Evolutionary conservation across 345 rosid species (phyloP), one percentile per base, ranked within the genome.

Genomic region (Melaleuca alternifolia): DNA sequence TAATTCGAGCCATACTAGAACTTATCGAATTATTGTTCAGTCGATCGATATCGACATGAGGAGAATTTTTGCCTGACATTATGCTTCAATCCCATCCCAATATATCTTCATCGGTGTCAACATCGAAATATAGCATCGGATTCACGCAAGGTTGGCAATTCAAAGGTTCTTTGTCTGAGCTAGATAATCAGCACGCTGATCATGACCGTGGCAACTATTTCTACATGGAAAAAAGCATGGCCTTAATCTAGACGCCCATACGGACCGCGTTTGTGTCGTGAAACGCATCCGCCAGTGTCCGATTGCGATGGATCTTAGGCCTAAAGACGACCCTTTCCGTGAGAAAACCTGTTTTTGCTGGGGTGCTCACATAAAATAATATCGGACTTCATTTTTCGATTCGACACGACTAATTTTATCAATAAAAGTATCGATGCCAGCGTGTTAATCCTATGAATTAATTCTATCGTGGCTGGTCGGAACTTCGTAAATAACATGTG

Each of bases 361-460:
- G 41, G 41, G 41, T 41, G 41, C 41, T 41, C 41, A 41, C 41
- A 41, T 41, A 41, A 41, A 4, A 41, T 41, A 41, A 41, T 41
- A 41, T 41, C 41, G 4, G 41, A 4, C 41, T 41, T 41, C 41
- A 41, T 41, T 41, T 41, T 41, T 41, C 41, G 41, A 41, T 41
- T 41, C 41, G 41, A 41, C 41, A 41, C 41, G 41, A 41, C 3
- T 41, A 41, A 41, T 41, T 57, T 57, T 11, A 24, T 57, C 14
- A 59, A 59, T n/a, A 33, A 59, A 57, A 13, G 13, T n/a, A 3
- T 33, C 5, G 2, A 0, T 12, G 71, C 18, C 12, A 5, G 37
- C 18, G 0, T 6, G 71, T n/a, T 12, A 3, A 59, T n/a, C 2
- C 14, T 0, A 9, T 6, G 0, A 33, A 59, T 12, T 59, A 59